A percentile compares a stretch with the other conserved stretches of the same genome.
These are phyloP conservation scores for Pythium sp. DNA, from an alignment of 352 stramenopile genomes.

Conservation along the genomic window DNA sequence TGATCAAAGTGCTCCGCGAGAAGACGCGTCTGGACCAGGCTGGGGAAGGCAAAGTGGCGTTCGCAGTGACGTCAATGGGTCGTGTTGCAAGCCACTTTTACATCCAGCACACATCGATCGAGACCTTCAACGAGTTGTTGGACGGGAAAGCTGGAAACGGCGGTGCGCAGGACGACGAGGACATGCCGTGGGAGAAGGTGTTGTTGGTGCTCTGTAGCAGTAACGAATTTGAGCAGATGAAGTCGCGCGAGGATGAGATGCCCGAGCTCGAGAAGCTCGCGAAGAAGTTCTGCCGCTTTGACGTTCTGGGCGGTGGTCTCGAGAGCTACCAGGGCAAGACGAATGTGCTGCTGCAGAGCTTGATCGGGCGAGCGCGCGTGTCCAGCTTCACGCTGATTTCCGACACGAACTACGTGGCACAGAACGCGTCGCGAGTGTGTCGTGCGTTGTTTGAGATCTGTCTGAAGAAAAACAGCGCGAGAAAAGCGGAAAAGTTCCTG, in stretches of 20 bases:
- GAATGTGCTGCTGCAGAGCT: slow-evolving; percentile 94
- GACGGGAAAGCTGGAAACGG: slow-evolving; percentile 46
- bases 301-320: slow-evolving; percentile 89
- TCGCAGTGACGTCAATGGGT: slow-evolving; percentile 96
- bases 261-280: slow-evolving; percentile 92
- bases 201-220: slow-evolving; percentile 73
- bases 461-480: slow-evolving; percentile 86
- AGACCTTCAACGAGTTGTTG: slow-evolving; percentile 97
- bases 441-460: slow-evolving; percentile 99
- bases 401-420: slow-evolving; percentile 99
- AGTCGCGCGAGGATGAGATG: slow-evolving; percentile 95
- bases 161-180: slow-evolving; percentile 34
- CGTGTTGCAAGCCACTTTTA: slow-evolving; percentile 99
- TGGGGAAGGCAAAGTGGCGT: slow-evolving; percentile 47
- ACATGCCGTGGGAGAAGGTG: slow-evolving; percentile 66
- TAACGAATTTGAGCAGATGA: slow-evolving; percentile 96
- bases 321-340: slow-evolving; percentile 94
- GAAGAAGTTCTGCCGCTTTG: slow-evolving; percentile 83
- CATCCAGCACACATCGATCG: slow-evolving; percentile 97
- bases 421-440: slow-evolving; percentile 97
- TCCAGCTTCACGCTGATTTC: slow-evolving; percentile 97
- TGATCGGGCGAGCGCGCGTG: slow-evolving; percentile 76
- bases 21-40: slow-evolving; percentile 35
- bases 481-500: slow-evolving; percentile 92
- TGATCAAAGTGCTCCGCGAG: slow-evolving; percentile 81